These are phyloP conservation scores for Colletotrichum tanaceti DNA, from an alignment of 2,329 filamentous ascomycete species.

Conservation along the genomic window DNA sequence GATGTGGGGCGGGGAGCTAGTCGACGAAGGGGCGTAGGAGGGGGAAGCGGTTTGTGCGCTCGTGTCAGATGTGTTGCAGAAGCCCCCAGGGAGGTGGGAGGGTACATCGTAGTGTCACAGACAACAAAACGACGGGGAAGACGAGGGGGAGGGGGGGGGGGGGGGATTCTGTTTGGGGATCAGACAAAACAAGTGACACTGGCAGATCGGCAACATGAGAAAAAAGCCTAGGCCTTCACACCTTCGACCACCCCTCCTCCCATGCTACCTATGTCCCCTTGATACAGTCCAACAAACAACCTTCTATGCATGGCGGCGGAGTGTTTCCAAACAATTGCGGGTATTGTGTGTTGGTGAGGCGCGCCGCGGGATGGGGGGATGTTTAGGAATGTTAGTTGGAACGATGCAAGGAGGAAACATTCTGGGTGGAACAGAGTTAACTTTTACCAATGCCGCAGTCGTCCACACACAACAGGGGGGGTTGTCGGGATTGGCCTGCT, in stretches of 20 bases:
- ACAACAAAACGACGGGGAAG: not conserved
- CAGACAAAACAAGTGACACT: constrained; percentile 16
- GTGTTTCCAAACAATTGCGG: constrained; percentile 30
- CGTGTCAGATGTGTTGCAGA: constrained; percentile 42
- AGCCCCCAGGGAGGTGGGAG: not conserved
- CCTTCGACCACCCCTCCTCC: not conserved
- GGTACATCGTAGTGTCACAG: not conserved
- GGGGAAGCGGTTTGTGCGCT: constrained; percentile 26
- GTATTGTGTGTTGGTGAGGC: constrained; percentile 10
- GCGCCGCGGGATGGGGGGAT: not conserved
- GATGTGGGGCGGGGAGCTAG: constrained; percentile 19
- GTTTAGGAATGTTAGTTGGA: not conserved
- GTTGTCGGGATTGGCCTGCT: too few relatives aligned
- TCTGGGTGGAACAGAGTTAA: too few relatives aligned
- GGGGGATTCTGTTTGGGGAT: not conserved
- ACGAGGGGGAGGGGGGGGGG: not conserved
- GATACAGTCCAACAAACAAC: not conserved
- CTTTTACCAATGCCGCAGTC: too few relatives aligned
- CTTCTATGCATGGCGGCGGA: constrained; percentile 26
- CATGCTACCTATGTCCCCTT: not conserved
- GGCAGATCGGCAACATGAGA: not conserved
- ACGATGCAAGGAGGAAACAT: too few relatives aligned
- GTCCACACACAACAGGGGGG: too few relatives aligned
- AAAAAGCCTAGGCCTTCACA: not conserved
- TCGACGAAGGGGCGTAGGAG: constrained; percentile 14